Base-by-base conservation (phyloP, 176 grass and related monocot genomes). In the Phyllostachys edulis region DNA sequence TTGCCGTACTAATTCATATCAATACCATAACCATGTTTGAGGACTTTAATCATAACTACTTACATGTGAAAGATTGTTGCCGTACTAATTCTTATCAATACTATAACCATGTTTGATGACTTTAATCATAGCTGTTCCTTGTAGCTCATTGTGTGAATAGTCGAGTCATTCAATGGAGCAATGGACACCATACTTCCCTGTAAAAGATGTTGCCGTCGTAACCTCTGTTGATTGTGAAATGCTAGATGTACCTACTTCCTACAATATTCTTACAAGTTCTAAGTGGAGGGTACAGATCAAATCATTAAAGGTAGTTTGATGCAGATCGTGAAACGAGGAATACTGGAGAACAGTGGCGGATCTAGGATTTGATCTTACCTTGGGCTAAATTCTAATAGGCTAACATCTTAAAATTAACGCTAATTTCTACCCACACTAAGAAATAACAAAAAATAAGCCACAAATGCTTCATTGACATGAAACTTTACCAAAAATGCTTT, bases 71-170 rank as follows among this genome's bases (percentile, higher is more conserved):
- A 63, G 9, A 39, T 59, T 85, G 15, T 85, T 29, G 41, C 17
- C 7, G 32, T 72, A 47, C 56, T 41, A 42, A 57, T 39, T 64
- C 23, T 6, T 41, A 20, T 52, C 81, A 20, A 16, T 55, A 23
- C 38, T 59, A 73, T 64, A 73, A 27, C 37, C 23, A 5, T 56
- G 26, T 82, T 69, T 60, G 21, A 45, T 23, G 62, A 36, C 64
- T 81, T 64, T 67, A 42, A 17, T 60, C 41, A 63, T 79, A 79
- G 45, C 23, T 74, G 26, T 76, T 60, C 34, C 5, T 76, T 82
- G 47, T 54, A 21, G 26, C 20, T 13, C n/a, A 40, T 61, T 51
- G 5, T 71, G 23, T 26, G 9, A 71, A 71, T 40, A 10, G 9
- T 63, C 1, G 4, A 20, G n/a, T 20, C 66, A 71, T 63, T 79